Conservation (phyloP, 208 protist species). For the Wallacemonas sp. region DNA sequence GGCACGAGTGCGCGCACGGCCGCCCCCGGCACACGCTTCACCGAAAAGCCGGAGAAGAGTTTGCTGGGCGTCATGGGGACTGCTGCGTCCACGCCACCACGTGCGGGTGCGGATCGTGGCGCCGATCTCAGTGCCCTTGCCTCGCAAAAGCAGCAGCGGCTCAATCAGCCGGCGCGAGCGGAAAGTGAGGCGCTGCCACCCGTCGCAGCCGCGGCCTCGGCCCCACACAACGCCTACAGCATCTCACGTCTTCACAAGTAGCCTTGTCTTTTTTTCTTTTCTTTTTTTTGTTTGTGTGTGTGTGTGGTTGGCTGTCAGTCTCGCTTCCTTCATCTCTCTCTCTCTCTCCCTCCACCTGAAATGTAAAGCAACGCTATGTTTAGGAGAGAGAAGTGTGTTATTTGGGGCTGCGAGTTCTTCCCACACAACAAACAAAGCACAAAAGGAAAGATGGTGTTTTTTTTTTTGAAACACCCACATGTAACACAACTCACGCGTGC, state of each 20-base stretch:
- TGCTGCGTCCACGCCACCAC: not conserved
- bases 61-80: constrained; percentile 13
- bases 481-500: too few relatives aligned
- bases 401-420: too few relatives aligned
- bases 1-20: constrained; percentile 3
- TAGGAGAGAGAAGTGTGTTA: too few relatives aligned
- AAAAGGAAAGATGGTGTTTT: too few relatives aligned
- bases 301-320: too few relatives aligned
- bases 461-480: too few relatives aligned
- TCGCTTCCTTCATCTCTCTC: constrained; percentile 3
- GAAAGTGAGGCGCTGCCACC: not conserved
- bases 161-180: not conserved
- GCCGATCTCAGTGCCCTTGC: constrained; percentile 5
- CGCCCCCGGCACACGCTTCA: constrained; percentile 4
- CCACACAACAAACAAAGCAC: too few relatives aligned
- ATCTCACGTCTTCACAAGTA: constrained; percentile 3
- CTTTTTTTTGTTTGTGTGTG: constrained; percentile 7
- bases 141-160: not conserved
- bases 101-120: not conserved
- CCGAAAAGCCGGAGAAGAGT: not conserved
- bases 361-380: not conserved
- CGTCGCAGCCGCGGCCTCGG: not conserved
- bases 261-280: constrained; percentile 12
- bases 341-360: not conserved
- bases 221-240: not conserved